These are phyloP conservation scores for Aspergillus udagawae DNA, from an alignment of 2,329 filamentous ascomycete genomes.

Conservation along the genomic window DNA sequence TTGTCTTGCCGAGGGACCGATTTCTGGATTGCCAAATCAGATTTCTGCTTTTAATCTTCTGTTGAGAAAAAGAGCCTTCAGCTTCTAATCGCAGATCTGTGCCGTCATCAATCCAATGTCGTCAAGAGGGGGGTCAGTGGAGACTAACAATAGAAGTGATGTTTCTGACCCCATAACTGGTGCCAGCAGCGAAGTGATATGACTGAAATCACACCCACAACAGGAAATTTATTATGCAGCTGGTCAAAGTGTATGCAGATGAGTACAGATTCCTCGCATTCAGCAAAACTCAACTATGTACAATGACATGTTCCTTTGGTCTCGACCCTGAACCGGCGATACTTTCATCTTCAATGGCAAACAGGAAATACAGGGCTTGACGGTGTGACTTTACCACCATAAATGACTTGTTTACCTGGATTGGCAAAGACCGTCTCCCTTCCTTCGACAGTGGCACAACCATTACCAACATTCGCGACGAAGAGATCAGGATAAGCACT, in stretches of 20 bases:
- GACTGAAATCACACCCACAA: too few relatives aligned
- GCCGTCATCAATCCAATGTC: neutral
- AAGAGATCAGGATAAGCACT: slow-evolving; percentile 6
- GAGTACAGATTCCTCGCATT: neutral
- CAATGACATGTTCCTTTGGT: neutral
- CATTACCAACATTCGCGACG: slow-evolving; percentile 10
- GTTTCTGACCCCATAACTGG: neutral
- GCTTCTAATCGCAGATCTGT: too few relatives aligned
- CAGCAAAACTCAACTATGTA: neutral
- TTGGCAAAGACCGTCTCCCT: slow-evolving; percentile 7
- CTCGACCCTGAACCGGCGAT: neutral
- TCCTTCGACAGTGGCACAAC: slow-evolving; percentile 7
- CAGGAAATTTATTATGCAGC: neutral
- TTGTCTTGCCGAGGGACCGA: neutral
- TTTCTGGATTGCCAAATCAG: neutral
- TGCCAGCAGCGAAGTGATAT: neutral
- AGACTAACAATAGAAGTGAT: too few relatives aligned
- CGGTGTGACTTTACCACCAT: slow-evolving; percentile 2
- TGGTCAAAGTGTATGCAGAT: neutral
- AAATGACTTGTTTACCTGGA: slow-evolving; percentile 8
- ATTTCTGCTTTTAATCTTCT: neutral
- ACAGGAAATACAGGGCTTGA: slow-evolving; percentile 4
- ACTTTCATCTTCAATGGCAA: slow-evolving; percentile 1
- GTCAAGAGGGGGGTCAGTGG: neutral
- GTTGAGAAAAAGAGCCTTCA: neutral